Conservation (phyloP, 2,329 filamentous ascomycete genomes). For the Sarocladiaceae sp. region DNA sequence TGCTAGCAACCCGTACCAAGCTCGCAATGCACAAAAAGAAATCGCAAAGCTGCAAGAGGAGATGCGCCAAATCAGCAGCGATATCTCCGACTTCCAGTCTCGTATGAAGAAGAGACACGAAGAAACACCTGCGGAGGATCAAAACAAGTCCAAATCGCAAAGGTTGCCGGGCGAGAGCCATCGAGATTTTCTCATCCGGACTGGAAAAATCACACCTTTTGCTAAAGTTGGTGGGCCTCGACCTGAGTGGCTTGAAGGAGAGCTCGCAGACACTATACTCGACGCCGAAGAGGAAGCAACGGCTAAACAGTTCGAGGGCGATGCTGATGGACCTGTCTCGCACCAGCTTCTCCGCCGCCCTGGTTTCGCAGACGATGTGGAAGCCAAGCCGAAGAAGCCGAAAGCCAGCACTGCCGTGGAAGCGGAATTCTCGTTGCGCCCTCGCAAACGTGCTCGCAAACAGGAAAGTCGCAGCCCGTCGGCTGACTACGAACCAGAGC, state of each 20-base stretch:
- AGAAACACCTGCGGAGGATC: constrained; percentile 39
- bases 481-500: constrained; percentile 41
- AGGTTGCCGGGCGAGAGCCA: constrained; percentile 76
- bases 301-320: constrained; percentile 33
- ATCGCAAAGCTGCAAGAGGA: constrained; percentile 63
- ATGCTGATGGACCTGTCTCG: constrained; percentile 50
- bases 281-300: constrained; percentile 74
- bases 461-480: constrained; percentile 33
- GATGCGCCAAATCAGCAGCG: constrained; percentile 61
- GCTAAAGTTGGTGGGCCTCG: constrained; percentile 69
- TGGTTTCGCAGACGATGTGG: constrained; percentile 53
- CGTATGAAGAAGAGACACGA: constrained; percentile 74
- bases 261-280: constrained; percentile 71
- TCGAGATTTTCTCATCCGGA: constrained; percentile 87
- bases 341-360: constrained; percentile 72
- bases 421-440: constrained; percentile 54
- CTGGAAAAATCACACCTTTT: constrained; percentile 96
- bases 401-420: constrained; percentile 28
- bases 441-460: constrained; percentile 51
- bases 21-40: constrained; percentile 58
- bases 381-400: constrained; percentile 11
- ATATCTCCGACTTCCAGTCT: constrained; percentile 74
- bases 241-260: constrained; percentile 58
- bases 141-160: constrained; percentile 44
- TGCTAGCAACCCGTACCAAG: constrained; percentile 42